Percentiles rank a stretch among this genome's conserved stretches.
phyloP scores from a whole-genome alignment of 2,329 filamentous ascomycete species.

The Calonectria multiphialidica region DNA sequence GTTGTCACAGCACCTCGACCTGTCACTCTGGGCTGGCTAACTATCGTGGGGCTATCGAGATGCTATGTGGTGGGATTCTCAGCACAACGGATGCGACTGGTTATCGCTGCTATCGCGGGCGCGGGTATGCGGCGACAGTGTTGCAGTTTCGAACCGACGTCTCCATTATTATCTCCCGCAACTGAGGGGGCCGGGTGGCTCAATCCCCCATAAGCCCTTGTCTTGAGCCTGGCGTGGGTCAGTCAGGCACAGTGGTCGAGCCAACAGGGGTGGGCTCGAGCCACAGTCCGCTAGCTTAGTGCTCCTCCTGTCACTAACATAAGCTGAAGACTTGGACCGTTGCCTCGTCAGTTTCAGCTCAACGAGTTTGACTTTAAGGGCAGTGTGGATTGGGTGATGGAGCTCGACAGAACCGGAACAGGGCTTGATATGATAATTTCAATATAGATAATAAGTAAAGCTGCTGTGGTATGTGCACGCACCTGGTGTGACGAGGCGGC shows the following conservation, averaged over 20 bases:
- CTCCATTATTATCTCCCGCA: conserved; percentile 6
- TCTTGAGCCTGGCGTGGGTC: conserved; percentile 22
- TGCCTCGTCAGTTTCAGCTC: conserved; percentile 34
- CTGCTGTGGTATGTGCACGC: background rate
- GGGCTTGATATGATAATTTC: background rate
- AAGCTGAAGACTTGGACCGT: conserved; percentile 27
- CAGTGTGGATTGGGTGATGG: background rate
- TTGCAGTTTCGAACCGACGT: conserved; percentile 6
- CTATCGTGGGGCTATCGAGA: conserved; percentile 1
- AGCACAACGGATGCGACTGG: conserved; percentile 2
- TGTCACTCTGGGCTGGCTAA: background rate
- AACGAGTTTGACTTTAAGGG: conserved; percentile 16
- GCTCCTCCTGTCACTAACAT: conserved; percentile 26
- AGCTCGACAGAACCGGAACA: background rate
- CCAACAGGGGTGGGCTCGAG: conserved; percentile 19
- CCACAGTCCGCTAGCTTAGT: conserved; percentile 24
- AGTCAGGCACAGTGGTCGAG: background rate
- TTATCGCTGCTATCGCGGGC: conserved; percentile 5
- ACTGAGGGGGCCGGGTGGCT: background rate
- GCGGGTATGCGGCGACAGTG: conserved; percentile 22
- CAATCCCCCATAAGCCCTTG: conserved; percentile 2
- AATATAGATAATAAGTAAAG: background rate
- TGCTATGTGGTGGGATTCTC: conserved; percentile 5
- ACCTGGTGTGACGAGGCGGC: background rate
- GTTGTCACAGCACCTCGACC: conserved; percentile 16